Evolutionary conservation across 768 basidiomycete genomes (phyloP).

Genomic region (Punctularia strigosozonata): DNA sequence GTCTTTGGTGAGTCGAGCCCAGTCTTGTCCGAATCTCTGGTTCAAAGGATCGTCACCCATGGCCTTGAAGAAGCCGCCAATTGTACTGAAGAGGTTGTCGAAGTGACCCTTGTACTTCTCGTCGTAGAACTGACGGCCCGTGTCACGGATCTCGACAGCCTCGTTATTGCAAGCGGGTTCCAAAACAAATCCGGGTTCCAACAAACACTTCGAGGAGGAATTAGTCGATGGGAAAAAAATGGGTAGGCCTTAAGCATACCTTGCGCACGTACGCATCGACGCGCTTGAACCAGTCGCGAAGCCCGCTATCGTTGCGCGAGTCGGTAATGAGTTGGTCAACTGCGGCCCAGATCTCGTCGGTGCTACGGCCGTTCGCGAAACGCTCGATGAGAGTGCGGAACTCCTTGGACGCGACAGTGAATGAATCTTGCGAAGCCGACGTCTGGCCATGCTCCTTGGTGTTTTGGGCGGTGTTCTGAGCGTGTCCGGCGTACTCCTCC

Average conservation of each 20-base stretch:
- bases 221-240: neutral
- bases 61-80: conserved; percentile 71
- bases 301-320: conserved; percentile 58
- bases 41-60: conserved; percentile 83
- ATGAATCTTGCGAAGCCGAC: conserved; percentile 18
- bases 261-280: conserved; percentile 57
- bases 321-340: conserved; percentile 64
- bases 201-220: conserved; percentile 22
- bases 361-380: conserved; percentile 66
- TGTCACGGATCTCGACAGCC: conserved; percentile 50
- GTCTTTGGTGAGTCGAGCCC: conserved; percentile 70
- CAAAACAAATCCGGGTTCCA: conserved; percentile 82
- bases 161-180: conserved; percentile 62
- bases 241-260: conserved; percentile 21
- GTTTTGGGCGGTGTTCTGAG: conserved; percentile 24
- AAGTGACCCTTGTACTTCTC: conserved; percentile 66
- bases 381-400: conserved; percentile 81
- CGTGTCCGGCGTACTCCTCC: conserved; percentile 50
- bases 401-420: conserved; percentile 46
- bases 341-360: conserved; percentile 60
- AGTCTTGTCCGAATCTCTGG: conserved; percentile 71
- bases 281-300: conserved; percentile 60
- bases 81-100: conserved; percentile 61
- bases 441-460: conserved; percentile 15
- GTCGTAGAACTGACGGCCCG: conserved; percentile 70